A percentile compares a stretch with the other conserved stretches of the same genome.
These are phyloP conservation scores for Forsythia viridissima DNA, from an alignment of 257 asterid species.

Conservation along the genomic window DNA sequence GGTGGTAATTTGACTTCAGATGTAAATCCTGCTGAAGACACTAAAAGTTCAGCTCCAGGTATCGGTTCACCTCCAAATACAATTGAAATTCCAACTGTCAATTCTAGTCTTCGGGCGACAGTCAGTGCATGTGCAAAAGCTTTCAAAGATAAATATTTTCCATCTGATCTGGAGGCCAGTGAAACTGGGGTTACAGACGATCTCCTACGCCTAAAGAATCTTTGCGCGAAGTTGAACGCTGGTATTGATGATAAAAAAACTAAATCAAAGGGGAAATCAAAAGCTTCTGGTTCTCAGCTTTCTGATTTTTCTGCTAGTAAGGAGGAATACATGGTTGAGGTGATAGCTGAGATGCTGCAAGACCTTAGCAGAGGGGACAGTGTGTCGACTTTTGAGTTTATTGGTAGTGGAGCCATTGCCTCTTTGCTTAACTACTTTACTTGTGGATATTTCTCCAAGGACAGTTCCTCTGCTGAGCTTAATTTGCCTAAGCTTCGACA, in stretches of 20 bases:
- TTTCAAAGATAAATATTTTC: constrained; percentile 86
- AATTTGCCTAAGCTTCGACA: constrained; percentile 74
- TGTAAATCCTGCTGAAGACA: constrained; percentile 54
- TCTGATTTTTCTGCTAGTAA: constrained; percentile 56
- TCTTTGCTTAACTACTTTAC: constrained; percentile 86
- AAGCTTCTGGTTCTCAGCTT: constrained; percentile 53
- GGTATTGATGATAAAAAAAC: constrained; percentile 63
- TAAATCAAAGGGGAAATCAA: constrained; percentile 83
- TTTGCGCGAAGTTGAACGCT: constrained; percentile 67
- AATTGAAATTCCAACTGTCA: constrained; percentile 51
- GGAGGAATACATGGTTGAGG: constrained; percentile 71
- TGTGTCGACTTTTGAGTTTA: constrained; percentile 94
- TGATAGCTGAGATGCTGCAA: constrained; percentile 71
- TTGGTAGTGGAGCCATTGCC: constrained; percentile 90
- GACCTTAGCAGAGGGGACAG: constrained; percentile 96
- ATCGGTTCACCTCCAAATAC: constrained; percentile 58
- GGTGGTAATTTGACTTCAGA: constrained; percentile 60
- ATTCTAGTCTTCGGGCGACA: constrained; percentile 64
- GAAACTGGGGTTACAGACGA: constrained; percentile 82
- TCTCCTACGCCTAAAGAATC: constrained; percentile 82
- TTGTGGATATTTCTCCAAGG: constrained; percentile 84
- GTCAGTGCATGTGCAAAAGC: constrained; percentile 82
- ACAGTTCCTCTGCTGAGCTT: constrained; percentile 69
- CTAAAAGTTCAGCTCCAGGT: constrained; percentile 45
- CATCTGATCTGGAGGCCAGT: constrained; percentile 63